phyloP scores from a whole-genome alignment of 305 asterid species.

The Solanum aculeatissimum region DNA sequence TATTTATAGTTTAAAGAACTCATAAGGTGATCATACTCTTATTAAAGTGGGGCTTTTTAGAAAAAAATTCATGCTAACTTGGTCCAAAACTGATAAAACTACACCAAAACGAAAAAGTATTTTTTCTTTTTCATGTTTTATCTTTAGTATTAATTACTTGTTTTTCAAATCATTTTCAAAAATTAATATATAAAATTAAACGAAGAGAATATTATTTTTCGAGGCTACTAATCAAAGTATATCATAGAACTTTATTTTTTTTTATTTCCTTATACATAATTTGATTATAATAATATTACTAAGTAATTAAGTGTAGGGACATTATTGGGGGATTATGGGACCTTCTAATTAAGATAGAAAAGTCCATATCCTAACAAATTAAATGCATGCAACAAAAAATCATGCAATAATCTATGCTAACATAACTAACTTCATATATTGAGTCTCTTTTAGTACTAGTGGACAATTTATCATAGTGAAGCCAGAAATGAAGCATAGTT shows the following conservation, averaged over 20 bases:
- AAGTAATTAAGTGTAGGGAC: neutral
- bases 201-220: neutral
- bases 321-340: neutral
- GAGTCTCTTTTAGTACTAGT: neutral
- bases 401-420: neutral
- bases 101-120: neutral
- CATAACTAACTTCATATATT: neutral
- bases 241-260: neutral
- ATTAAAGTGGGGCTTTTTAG: neutral
- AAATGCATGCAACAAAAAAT: neutral
- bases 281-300: neutral
- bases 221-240: neutral
- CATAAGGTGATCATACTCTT: neutral
- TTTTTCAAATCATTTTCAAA: neutral
- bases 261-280: neutral
- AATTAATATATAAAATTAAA: neutral
- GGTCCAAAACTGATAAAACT: neutral
- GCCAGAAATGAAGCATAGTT: no score
- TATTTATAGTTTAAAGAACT: neutral
- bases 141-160: neutral
- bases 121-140: no score
- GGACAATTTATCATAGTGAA: neutral
- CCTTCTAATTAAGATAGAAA: neutral
- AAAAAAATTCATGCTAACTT: neutral
- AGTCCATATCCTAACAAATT: neutral